Base-by-base conservation (phyloP, 257 asterid species). In the Solanum chiquidenum region DNA sequence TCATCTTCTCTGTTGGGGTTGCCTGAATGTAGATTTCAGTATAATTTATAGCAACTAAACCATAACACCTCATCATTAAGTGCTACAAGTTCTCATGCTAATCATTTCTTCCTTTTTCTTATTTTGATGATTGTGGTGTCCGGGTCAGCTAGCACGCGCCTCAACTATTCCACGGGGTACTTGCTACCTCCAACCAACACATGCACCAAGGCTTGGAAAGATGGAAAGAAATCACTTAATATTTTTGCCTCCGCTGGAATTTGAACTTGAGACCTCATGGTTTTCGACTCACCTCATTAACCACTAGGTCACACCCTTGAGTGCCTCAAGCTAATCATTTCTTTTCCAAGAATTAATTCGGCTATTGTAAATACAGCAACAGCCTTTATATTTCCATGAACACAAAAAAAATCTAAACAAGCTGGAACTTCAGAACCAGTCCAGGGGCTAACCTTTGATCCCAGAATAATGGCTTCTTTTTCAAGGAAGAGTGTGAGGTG, bases 401-500 rank as follows among this genome's bases (percentile, higher is more conserved):
- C 42, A 49, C 38, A 80, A 3, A 46, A 29, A 25, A 80, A 9
- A 18, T 46, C 42, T 23, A 25, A 80, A 80, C 35, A 80, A 80
- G 85, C 68, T 16, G 20, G 66, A 80, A 80, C 42, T 5, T 80
- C 85, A 46, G 42, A 29, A 80, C 85, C 68, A 29, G 85, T 80
- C 12, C 21, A 44, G 42, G 76, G 9, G 18, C 87, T 29, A 72
- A 95, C 98, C 98, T 95, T 94, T 66, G 95, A 93, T 44, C 94
- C 98, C 20, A 95, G 94, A 87, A 95, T 94, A 88, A 91, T 11
- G 20, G 98, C 98, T 33, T 94, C 96, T 79, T 93, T 93, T 72
- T 95, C 98, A 12, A 95, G 93, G 92, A 95, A 95, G 64, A 95
- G 93, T 4, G 98, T 95, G 89, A 95, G 98, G 83, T 93, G 96